Conservation (phyloP, 352 stramenopile species). For the Pythium monospermum region DNA sequence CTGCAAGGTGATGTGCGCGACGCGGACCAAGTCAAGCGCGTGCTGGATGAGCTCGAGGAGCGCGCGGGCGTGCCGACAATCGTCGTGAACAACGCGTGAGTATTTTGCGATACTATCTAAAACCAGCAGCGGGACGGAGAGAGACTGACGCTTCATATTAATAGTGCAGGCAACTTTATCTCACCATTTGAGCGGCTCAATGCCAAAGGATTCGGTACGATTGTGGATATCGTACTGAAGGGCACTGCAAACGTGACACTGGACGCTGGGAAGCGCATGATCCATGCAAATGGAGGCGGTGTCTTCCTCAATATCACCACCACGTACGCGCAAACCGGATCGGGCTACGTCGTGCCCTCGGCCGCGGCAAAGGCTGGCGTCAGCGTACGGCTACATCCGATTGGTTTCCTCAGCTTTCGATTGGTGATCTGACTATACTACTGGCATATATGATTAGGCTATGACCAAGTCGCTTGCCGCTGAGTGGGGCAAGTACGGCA, state of each 20-base stretch:
- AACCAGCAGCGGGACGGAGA: too few species aligned
- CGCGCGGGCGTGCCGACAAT: constrained; percentile 63
- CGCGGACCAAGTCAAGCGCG: constrained; percentile 78
- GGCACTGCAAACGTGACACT: constrained; percentile 81
- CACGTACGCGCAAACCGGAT: constrained; percentile 92
- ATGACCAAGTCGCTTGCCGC: constrained; percentile 94
- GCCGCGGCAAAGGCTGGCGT: constrained; percentile 95
- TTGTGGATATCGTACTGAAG: constrained; percentile 95
- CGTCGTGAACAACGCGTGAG: constrained; percentile 72
- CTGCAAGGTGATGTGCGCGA: constrained; percentile 88
- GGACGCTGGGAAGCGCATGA: constrained; percentile 76
- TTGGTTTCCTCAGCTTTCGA: constrained; percentile 9
- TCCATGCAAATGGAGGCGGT: constrained; percentile 62
- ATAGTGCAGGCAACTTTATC: constrained; percentile 94
- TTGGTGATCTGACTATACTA: background rate
- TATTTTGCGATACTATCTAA: too few species aligned
- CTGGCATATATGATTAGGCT: constrained; percentile 48
- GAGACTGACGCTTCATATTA: too few species aligned
- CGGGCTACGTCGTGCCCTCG: constrained; percentile 93
- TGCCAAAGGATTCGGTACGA: constrained; percentile 94
- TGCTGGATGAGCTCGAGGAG: constrained; percentile 74
- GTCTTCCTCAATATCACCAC: constrained; percentile 97
- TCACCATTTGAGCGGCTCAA: constrained; percentile 87
- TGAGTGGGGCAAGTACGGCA: constrained; percentile 95
- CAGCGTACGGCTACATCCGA: constrained; percentile 27